phyloP scores from a whole-genome alignment of 108 stramenopile species.

The Nitzschia putrida region DNA sequence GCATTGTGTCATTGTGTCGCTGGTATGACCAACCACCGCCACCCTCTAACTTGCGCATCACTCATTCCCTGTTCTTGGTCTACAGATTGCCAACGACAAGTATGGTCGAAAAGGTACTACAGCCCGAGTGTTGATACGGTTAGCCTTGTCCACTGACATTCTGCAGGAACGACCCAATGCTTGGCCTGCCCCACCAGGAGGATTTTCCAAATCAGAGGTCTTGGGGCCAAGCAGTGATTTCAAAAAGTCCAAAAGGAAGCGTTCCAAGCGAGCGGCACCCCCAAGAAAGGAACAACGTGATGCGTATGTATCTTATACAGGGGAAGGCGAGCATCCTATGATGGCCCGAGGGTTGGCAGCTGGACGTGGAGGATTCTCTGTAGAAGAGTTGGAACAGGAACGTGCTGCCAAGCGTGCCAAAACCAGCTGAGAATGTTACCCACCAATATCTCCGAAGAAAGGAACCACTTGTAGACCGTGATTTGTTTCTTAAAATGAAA shows the following conservation, averaged over 20 bases:
- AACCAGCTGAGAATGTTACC: background rate
- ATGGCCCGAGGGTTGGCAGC: slow-evolving; percentile 41
- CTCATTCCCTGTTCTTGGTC: background rate
- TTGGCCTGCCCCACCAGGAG: slow-evolving; percentile 78
- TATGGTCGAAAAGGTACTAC: slow-evolving; percentile 70
- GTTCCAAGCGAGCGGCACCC: slow-evolving; percentile 1
- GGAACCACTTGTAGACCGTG: too few species aligned
- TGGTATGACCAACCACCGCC: background rate
- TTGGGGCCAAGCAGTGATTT: slow-evolving; percentile 71
- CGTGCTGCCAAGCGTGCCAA: slow-evolving; percentile 46
- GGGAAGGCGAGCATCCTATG: slow-evolving; percentile 8
- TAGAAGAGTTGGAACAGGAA: slow-evolving; percentile 70
- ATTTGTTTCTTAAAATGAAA: background rate
- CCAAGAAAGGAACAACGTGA: background rate
- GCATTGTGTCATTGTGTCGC: background rate
- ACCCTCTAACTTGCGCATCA: too few species aligned
- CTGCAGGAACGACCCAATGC: slow-evolving; percentile 69
- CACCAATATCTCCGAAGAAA: too few species aligned
- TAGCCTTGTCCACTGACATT: slow-evolving; percentile 69
- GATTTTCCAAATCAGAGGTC: slow-evolving; percentile 67
- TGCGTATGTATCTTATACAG: background rate
- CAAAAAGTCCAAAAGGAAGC: slow-evolving; percentile 28
- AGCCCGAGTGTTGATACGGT: slow-evolving; percentile 65
- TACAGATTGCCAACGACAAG: slow-evolving; percentile 61
- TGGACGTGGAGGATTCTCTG: slow-evolving; percentile 56